Conservation (phyloP, 306 rosid genomes). For the Pueraria montana region DNA sequence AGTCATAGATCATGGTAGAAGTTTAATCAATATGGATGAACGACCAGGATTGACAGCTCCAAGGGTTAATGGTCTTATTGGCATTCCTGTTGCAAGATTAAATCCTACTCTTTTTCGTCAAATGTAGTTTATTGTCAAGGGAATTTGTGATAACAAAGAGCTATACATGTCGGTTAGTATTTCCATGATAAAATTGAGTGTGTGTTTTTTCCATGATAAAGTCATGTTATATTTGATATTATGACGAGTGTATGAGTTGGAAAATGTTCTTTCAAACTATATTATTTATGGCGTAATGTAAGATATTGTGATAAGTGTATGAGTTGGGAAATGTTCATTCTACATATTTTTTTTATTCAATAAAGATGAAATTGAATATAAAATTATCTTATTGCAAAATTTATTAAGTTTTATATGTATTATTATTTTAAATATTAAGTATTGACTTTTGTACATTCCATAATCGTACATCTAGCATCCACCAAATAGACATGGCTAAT, state of each 20-base stretch:
- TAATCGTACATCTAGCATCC: too few species aligned
- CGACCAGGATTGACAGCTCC: conserved; percentile 65
- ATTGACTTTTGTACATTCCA: too few species aligned
- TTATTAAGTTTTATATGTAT: too few species aligned
- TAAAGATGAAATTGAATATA: neutral
- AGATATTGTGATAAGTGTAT: neutral
- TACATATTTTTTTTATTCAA: neutral
- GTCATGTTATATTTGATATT: too few species aligned
- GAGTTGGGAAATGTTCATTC: neutral
- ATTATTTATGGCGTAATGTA: neutral
- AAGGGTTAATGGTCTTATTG: conserved; percentile 53
- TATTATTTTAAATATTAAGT: too few species aligned
- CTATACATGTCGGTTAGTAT: too few species aligned
- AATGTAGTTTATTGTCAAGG: neutral
- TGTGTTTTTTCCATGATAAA: too few species aligned
- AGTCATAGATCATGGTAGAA: neutral
- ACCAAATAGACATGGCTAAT: too few species aligned
- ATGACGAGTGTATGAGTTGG: neutral
- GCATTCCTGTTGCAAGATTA: conserved; percentile 51
- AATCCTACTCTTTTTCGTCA: conserved; percentile 32
- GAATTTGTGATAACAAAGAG: neutral
- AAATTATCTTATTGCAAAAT: too few species aligned
- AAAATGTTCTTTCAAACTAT: neutral
- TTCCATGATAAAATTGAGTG: too few species aligned
- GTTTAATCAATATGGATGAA: conserved; percentile 53